These are phyloP conservation scores for Chytriomyces confervae DNA, from an alignment of 192 early-diverging fungal species.

Conservation along the genomic window DNA sequence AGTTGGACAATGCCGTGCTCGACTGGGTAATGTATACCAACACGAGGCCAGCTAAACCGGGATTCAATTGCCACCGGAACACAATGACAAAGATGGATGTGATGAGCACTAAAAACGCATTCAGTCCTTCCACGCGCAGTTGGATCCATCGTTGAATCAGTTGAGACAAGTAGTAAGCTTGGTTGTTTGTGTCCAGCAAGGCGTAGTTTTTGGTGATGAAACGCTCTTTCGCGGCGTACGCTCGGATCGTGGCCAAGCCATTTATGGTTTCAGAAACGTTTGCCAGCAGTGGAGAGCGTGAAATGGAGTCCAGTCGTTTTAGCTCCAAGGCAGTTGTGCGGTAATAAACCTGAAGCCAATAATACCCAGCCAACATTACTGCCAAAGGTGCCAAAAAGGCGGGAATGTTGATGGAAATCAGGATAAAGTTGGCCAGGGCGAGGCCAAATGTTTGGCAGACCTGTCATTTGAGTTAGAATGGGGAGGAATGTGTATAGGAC, in stretches of 20 bases:
- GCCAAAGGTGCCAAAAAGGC: constrained; percentile 51
- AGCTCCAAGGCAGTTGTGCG: constrained; percentile 77
- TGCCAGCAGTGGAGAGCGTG: constrained; percentile 76
- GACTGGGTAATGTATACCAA: constrained; percentile 79
- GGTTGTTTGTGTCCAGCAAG: constrained; percentile 39
- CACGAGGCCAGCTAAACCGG: constrained; percentile 82
- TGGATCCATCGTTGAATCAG: constrained; percentile 31
- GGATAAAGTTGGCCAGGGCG: constrained; percentile 36
- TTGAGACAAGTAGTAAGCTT: constrained; percentile 34
- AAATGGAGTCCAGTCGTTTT: constrained; percentile 79
- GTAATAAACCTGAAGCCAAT: constrained; percentile 71
- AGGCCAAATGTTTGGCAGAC: background rate
- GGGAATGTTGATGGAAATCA: constrained; percentile 41
- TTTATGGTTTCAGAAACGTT: constrained; percentile 77
- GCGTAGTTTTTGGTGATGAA: constrained; percentile 39
- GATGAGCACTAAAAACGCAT: constrained; percentile 22
- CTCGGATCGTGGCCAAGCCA: constrained; percentile 84
- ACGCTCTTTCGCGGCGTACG: constrained; percentile 70
- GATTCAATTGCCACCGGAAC: constrained; percentile 58
- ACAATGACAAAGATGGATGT: constrained; percentile 70
- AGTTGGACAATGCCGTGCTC: constrained; percentile 73
- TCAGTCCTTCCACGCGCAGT: constrained; percentile 29
- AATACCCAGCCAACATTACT: constrained; percentile 72
- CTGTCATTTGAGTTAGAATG: background rate
- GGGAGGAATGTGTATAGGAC: no score